Conservation (phyloP, 371 early-diverging fungal genomes). For the Apophysomyces sp. region DNA sequence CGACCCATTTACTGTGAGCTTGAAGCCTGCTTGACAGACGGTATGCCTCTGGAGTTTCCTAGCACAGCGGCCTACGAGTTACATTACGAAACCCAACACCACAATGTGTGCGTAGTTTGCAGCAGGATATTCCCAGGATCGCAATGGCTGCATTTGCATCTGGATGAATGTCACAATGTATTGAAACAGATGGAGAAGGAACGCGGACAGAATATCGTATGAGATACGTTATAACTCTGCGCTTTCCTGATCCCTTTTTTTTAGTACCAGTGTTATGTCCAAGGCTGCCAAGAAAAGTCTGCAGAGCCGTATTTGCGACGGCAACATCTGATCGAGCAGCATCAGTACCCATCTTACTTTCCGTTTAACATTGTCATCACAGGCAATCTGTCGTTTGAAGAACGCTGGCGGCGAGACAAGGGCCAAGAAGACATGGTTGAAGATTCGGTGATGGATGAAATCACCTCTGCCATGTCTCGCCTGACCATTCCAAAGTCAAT, state of each 20-base stretch:
- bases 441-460: constrained; percentile 17
- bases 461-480: constrained; percentile 21
- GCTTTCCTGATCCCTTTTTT: background rate
- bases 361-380: constrained; percentile 63
- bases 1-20: constrained; percentile 28
- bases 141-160: constrained; percentile 54
- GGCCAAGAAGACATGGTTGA: constrained; percentile 2
- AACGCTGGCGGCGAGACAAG: constrained; percentile 16
- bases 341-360: constrained; percentile 63
- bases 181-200: constrained; percentile 51
- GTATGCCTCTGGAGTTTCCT: constrained; percentile 26
- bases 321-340: constrained; percentile 67
- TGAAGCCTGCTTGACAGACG: constrained; percentile 16
- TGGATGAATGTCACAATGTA: constrained; percentile 57
- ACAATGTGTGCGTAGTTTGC: constrained; percentile 54
- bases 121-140: constrained; percentile 49
- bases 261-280: constrained; percentile 74
- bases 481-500: constrained; percentile 32
- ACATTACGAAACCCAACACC: constrained; percentile 59
- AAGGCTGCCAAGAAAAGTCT: constrained; percentile 54
- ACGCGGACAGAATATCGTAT: constrained; percentile 62
- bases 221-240: background rate
- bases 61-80: constrained; percentile 46
- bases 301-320: constrained; percentile 52
- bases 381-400: constrained; percentile 43